Evolutionary conservation across 257 asterid species (phyloP).

Genomic region (Ligustrum vulgare): DNA sequence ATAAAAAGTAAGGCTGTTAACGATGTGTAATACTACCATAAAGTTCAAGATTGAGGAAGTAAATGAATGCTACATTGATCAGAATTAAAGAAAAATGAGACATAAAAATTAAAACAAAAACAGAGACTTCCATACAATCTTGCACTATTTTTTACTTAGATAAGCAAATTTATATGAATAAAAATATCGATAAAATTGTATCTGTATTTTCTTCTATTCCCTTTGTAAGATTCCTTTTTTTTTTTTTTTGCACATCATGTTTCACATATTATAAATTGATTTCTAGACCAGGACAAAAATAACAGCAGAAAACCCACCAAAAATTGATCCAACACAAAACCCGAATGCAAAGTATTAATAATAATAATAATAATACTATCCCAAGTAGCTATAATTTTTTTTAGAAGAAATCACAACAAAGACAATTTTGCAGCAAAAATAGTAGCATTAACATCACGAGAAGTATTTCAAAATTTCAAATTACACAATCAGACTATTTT

Average conservation of each 20-base stretch:
- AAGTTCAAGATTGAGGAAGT: neutral
- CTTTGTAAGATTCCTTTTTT: neutral
- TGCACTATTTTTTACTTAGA: neutral
- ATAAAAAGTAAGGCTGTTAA: constrained; percentile 16
- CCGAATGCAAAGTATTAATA: neutral
- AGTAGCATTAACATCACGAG: neutral
- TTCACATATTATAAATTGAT: neutral
- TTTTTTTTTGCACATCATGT: neutral
- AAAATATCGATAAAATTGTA: neutral
- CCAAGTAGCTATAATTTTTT: neutral
- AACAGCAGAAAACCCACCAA: neutral
- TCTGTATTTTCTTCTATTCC: neutral
- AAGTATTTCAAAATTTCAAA: constrained; percentile 31
- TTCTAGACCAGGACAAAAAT: neutral
- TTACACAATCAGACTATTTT: constrained; percentile 22
- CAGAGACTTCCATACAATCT: neutral
- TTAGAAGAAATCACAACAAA: neutral
- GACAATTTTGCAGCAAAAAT: neutral
- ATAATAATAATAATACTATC: neutral
- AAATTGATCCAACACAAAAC: neutral
- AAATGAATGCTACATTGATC: neutral
- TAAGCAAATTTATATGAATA: neutral
- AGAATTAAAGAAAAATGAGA: neutral
- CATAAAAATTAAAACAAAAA: neutral
- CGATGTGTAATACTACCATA: neutral